Evolutionary conservation across 116 monocot species (phyloP).

Genomic region (Papilionanthe hybrid): DNA sequence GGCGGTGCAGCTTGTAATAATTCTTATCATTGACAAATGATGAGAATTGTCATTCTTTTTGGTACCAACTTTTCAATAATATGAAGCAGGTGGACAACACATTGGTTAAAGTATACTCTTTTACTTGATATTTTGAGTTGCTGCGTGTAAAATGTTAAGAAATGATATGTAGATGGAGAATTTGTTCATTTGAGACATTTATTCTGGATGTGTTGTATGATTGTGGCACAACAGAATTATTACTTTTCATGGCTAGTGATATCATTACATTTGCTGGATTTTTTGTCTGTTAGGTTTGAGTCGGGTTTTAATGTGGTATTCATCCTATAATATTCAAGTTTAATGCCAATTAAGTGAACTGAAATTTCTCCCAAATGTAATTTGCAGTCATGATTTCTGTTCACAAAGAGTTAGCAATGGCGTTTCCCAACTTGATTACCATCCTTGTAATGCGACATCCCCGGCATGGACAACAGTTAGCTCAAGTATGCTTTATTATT

Average conservation of each 20-base stretch:
- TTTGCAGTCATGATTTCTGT: conserved; percentile 67
- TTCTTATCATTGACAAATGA: not conserved
- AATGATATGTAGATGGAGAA: not conserved
- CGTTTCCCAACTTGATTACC: conserved; percentile 49
- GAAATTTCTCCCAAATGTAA: conserved; percentile 18
- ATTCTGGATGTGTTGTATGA: not conserved
- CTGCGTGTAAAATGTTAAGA: too few species aligned
- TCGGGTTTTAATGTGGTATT: not conserved
- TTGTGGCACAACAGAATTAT: not conserved
- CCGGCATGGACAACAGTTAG: conserved; percentile 44
- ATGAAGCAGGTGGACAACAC: not conserved
- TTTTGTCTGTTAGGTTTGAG: not conserved
- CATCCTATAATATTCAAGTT: not conserved
- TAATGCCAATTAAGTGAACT: not conserved
- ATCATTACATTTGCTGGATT: not conserved
- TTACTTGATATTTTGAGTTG: too few species aligned
- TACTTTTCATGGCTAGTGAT: conserved; percentile 1
- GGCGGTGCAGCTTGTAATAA: not conserved
- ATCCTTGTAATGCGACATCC: conserved; percentile 82
- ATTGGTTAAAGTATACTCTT: not conserved
- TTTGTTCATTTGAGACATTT: not conserved
- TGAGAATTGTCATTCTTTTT: not conserved
- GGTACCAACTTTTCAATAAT: too few species aligned
- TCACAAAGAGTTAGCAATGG: conserved; percentile 51
- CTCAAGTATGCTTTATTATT: conserved; percentile 33